Conservation (phyloP, 768 basidiomycete genomes). For the Podaxis sp. region DNA sequence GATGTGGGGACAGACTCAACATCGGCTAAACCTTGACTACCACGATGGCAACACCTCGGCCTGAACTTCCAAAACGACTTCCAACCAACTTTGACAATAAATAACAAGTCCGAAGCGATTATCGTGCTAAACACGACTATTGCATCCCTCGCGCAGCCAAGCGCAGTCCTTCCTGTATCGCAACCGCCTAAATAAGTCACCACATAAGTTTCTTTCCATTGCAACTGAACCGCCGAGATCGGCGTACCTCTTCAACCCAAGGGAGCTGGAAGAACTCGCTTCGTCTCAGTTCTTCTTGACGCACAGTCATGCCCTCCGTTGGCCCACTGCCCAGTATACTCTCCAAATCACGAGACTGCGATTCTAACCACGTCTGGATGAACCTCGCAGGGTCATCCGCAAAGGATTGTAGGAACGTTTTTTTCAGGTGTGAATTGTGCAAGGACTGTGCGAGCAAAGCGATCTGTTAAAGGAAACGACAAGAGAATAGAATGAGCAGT, state of each 20-base stretch:
- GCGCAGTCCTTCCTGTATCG: constrained; percentile 80
- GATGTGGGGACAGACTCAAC: background rate
- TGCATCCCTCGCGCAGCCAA: constrained; percentile 52
- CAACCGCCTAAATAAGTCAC: constrained; percentile 50
- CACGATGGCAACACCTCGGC: background rate
- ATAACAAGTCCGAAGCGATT: background rate
- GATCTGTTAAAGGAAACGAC: constrained; percentile 46
- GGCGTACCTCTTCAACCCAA: constrained; percentile 77
- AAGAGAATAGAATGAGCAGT: background rate
- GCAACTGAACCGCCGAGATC: background rate
- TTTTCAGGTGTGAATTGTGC: constrained; percentile 84
- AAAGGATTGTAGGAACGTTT: constrained; percentile 83
- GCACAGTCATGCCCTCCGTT: constrained; percentile 71
- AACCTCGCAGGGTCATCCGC: constrained; percentile 76
- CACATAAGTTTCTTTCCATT: constrained; percentile 7
- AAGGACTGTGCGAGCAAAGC: constrained; percentile 82
- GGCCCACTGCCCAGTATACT: constrained; percentile 86
- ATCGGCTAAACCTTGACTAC: background rate
- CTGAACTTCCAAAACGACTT: too few relatives aligned
- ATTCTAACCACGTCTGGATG: constrained; percentile 88
- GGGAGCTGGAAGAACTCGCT: constrained; percentile 91
- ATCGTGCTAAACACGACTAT: background rate
- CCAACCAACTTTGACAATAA: background rate
- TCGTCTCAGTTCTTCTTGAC: constrained; percentile 85
- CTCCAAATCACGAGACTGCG: constrained; percentile 89